Evolutionary conservation across 352 stramenopile genomes (phyloP), one percentile per base, ranked within the genome.

Genomic region (Pythium phragmitis): DNA sequence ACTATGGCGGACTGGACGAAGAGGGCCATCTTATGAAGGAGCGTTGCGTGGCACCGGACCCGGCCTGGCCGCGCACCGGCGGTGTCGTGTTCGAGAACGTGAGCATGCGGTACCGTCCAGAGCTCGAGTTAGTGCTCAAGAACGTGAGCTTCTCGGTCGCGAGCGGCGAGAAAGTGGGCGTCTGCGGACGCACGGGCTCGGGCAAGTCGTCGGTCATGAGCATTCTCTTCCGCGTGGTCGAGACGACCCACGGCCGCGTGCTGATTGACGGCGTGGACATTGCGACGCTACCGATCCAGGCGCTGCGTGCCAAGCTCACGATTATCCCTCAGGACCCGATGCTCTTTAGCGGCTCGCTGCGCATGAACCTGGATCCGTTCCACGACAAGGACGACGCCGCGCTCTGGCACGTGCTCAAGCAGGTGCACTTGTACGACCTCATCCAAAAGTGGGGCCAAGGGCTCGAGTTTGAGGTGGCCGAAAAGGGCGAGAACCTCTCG

Each of bases 321-420:
- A 83, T 83, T 63, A 83, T 98, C 48, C 95, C 95, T 92, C 92
- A 98, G 71, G 90, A 98, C 60, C 92, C 94, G 33, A 79, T 97
- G 16, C 67, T 98, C 17, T 98, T 97, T 67, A 86, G 78, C 28
- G 93, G 93, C 36, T 87, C 76, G 19, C 71, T 98, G 23, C 78
- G 88, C 6, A 76, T 73, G 26, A 98, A 98, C 73, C 70, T 98
- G 9, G 91, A 98, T 66, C 92, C 93, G 14, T 97, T 96, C 65
- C 55, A 77, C 23, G 58, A 88, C 42, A 89, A 88, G 68, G 67
- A 57, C 43, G 87, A 96, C 46, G 72, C 70, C 6, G 70, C 61
- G 42, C 59, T 96, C 1, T 80, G 81, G 63, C 74, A 78, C 37
- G 79, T 83, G 2, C 67, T 96, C 26, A 58, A 70, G 23, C 68